phyloP scores from a whole-genome alignment of 257 asterid species.

The Penstemon barbatus region DNA sequence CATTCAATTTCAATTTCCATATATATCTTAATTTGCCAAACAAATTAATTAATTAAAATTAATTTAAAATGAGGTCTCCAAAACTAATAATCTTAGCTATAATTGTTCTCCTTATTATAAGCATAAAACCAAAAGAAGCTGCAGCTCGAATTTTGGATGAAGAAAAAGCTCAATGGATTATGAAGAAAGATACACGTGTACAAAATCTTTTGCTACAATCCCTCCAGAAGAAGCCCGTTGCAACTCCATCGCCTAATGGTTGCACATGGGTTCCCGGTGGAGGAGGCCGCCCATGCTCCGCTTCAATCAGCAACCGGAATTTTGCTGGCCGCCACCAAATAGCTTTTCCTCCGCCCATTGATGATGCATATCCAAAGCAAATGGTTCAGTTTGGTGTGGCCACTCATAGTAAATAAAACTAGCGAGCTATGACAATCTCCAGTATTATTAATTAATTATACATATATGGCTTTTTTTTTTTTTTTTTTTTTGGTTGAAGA shows the following conservation, averaged over 20 bases:
- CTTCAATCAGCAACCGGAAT: conserved; percentile 41
- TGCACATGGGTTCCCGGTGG: conserved; percentile 40
- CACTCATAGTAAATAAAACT: conserved; percentile 11
- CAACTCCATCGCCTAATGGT: conserved; percentile 41
- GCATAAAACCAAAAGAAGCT: conserved; percentile 32
- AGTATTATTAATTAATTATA: not conserved
- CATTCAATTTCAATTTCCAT: not conserved
- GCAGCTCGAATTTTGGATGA: conserved; percentile 44
- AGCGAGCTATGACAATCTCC: not conserved
- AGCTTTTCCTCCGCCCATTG: conserved; percentile 13
- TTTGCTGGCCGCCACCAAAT: conserved; percentile 31
- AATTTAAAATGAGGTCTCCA: conserved; percentile 20
- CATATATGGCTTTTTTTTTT: not conserved
- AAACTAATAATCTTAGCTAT: conserved; percentile 17
- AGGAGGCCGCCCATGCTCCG: conserved; percentile 39
- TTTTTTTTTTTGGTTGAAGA: conserved; percentile 11
- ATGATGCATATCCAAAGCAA: not conserved
- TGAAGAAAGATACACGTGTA: conserved; percentile 3
- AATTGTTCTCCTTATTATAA: not conserved
- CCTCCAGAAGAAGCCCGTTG: conserved; percentile 28
- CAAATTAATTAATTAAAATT: not conserved
- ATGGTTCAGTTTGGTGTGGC: conserved; percentile 30
- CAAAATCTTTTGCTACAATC: conserved; percentile 38
- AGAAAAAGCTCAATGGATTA: conserved; percentile 41
- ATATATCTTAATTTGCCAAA: not conserved